Conservation (phyloP, 2,329 filamentous ascomycete genomes). For the Hirsutella rhossiliensis region DNA sequence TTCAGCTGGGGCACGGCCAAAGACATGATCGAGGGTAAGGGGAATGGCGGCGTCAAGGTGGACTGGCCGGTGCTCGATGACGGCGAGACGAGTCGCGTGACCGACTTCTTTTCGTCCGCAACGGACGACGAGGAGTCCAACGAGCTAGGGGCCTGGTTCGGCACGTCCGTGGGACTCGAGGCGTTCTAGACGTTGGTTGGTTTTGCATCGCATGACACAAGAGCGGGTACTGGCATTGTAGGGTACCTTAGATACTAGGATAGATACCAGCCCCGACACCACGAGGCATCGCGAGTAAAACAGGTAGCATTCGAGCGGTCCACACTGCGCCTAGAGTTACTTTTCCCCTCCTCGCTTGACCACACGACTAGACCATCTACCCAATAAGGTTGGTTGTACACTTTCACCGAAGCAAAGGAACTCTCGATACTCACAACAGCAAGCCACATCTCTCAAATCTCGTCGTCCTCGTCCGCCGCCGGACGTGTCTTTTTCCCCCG, state of each 20-base stretch:
- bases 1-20: slow-evolving; percentile 96
- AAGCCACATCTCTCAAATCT: slow-evolving; percentile 22
- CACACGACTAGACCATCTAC: slow-evolving; percentile 9
- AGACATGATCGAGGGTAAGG: slow-evolving; percentile 77
- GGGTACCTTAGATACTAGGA: background rate
- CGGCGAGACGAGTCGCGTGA: slow-evolving; percentile 55
- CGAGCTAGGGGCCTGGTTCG: slow-evolving; percentile 76
- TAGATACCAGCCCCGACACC: background rate
- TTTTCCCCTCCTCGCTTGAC: background rate
- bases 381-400: slow-evolving; percentile 1
- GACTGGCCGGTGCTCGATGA: slow-evolving; percentile 77
- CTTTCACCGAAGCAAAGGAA: background rate
- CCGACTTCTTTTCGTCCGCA: slow-evolving; percentile 55
- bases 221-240: background rate
- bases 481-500: slow-evolving; percentile 35
- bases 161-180: slow-evolving; percentile 54
- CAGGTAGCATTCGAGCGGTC: background rate
- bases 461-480: slow-evolving; percentile 43
- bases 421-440: background rate
- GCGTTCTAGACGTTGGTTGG: slow-evolving; percentile 43
- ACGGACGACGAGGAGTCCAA: slow-evolving; percentile 33
- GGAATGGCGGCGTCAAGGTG: slow-evolving; percentile 52
- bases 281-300: background rate
- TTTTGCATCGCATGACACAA: background rate
- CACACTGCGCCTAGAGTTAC: background rate